Evolutionary conservation across 2,329 filamentous ascomycete genomes (phyloP), one percentile per base, ranked within the genome.

Genomic region (Fusarium sp.): DNA sequence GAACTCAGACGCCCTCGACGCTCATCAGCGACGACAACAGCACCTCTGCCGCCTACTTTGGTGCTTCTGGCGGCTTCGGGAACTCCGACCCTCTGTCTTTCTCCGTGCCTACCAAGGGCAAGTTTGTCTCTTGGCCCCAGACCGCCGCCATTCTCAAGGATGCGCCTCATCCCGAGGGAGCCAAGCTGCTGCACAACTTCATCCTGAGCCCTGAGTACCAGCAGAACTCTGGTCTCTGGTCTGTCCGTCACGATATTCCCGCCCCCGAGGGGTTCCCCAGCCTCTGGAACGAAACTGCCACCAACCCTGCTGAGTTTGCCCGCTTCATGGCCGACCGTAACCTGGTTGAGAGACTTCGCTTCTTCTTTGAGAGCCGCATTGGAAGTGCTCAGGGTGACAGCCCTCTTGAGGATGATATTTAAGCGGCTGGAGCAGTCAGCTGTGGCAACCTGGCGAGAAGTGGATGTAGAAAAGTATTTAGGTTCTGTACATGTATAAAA

Each of bases 181-280:
- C 88, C 31, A 89, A 88, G 80, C 79, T 89, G 29, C 82, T 89
- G 10, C 83, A 86, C 73, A 86, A 82, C 75, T 89, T 79, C 74
- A 67, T 89, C 7, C 77, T 88, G 13, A 85, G 82, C 64, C 66
- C 79, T 2, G 86, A 86, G 64, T 82, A 72, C 56, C 85, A 87
- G 75, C 63, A 76, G 9, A 68, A 62, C 5, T 80, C 79, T 5
- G 33, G 62, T 7, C n/a, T 48, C 45, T 78, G 83, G 84, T 82
- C 81, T 20, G 81, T 83, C 1, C 80, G 84, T 6, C 70, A 67
- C 3, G 85, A 86, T 69, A 66, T 83, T 2, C 60, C 75, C 2
- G 52, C 79, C 0, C 81, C 83, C 0, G 60, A 65, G 0, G 81
- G 79, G 2, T 80, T 78, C 27, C 70, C 81, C 3, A 65, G 56